Percentiles rank a stretch among this genome's conserved stretches.
These are phyloP conservation scores for Stenogyne calaminthoides DNA, from an alignment of 305 asterid species.

Conservation along the genomic window DNA sequence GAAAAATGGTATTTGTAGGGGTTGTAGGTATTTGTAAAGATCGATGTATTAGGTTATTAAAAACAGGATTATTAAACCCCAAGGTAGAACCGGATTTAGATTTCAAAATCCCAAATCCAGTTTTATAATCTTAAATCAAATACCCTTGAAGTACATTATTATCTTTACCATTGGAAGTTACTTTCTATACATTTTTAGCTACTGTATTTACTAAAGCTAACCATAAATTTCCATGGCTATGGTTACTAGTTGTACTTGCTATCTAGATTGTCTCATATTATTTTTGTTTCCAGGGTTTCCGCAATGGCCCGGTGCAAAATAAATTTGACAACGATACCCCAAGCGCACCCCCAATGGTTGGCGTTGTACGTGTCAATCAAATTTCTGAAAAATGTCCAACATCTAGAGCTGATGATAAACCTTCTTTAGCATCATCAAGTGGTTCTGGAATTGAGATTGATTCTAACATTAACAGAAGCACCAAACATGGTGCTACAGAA, in stretches of 20 bases:
- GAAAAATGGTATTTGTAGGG: too few species aligned
- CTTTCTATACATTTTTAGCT: not conserved
- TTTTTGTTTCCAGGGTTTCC: slow-evolving; percentile 39
- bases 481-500: slow-evolving; percentile 32
- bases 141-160: not conserved
- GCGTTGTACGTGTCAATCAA: slow-evolving; percentile 36
- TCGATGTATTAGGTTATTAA: too few species aligned
- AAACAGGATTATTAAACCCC: too few species aligned
- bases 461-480: slow-evolving; percentile 33
- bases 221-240: not conserved
- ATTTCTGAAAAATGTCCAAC: slow-evolving; percentile 40
- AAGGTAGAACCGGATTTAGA: too few species aligned
- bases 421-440: slow-evolving; percentile 36
- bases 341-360: slow-evolving; percentile 79
- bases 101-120: too few species aligned
- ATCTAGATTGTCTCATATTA: slow-evolving; percentile 16
- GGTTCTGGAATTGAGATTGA: slow-evolving; percentile 43
- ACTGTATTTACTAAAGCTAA: not conserved
- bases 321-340: slow-evolving; percentile 53
- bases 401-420: slow-evolving; percentile 36
- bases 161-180: not conserved
- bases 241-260: not conserved
- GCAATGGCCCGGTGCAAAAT: slow-evolving; percentile 31
- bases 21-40: too few species aligned
- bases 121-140: too few species aligned